Conservation (phyloP, 1,139 yeast genomes). For the Saccharomycopsis hybrid region DNA sequence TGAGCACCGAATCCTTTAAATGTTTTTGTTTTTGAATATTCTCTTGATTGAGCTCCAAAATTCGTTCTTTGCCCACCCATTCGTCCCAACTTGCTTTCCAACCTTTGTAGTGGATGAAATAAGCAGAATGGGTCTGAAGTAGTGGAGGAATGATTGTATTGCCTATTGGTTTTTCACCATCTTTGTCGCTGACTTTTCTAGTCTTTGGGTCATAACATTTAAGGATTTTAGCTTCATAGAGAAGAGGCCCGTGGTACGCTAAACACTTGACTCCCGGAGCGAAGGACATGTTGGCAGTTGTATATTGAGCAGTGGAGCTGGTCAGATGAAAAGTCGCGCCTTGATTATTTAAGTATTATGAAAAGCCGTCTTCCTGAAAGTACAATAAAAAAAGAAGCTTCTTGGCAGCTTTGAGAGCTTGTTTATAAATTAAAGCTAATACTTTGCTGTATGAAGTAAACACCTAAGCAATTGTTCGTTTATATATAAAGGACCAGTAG, state of each 20-base stretch:
- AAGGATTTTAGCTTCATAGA: constrained; percentile 81
- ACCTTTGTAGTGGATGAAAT: constrained; percentile 83
- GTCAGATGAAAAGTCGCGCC: too few relatives aligned
- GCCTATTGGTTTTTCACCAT: constrained; percentile 28
- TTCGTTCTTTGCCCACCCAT: constrained; percentile 74
- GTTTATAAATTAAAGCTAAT: too few relatives aligned
- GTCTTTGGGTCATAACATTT: constrained; percentile 54
- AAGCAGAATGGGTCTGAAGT: constrained; percentile 36
- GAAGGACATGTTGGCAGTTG: not conserved
- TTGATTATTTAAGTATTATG: too few relatives aligned
- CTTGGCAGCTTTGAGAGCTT: too few relatives aligned
- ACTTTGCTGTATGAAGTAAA: too few relatives aligned
- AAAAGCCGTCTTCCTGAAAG: too few relatives aligned
- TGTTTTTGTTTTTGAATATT: constrained; percentile 61
- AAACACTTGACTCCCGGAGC: constrained; percentile 44
- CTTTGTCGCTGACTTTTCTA: constrained; percentile 36
- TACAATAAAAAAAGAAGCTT: too few relatives aligned
- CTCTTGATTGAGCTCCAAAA: constrained; percentile 63
- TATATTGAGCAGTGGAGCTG: too few relatives aligned
- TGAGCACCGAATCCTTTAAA: constrained; percentile 44
- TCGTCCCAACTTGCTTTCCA: constrained; percentile 98
- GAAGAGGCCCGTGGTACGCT: constrained; percentile 87
- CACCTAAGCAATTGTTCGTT: too few relatives aligned
- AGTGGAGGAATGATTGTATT: constrained; percentile 38
- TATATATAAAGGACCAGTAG: too few relatives aligned